phyloP scores from a whole-genome alignment of 306 rosid species.

The Morella rubra region DNA sequence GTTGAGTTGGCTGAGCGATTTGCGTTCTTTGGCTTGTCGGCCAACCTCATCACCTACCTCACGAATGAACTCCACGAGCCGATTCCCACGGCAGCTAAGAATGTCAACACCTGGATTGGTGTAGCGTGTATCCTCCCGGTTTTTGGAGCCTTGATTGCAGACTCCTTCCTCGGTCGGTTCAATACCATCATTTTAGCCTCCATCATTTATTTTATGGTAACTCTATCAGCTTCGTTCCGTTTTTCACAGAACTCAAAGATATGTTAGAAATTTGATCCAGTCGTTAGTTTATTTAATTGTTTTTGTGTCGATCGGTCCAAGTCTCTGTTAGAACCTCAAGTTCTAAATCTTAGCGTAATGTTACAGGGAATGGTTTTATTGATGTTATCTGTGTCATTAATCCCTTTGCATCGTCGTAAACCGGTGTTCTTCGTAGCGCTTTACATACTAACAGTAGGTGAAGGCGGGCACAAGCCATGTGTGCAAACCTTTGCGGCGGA shows the following conservation, averaged over 20 bases:
- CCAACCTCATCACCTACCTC: slow-evolving; percentile 35
- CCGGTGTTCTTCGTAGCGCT: slow-evolving; percentile 45
- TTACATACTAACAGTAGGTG: slow-evolving; percentile 55
- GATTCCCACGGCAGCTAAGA: not conserved
- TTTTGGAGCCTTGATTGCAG: slow-evolving; percentile 16
- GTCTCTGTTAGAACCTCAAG: not conserved
- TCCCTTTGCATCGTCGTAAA: slow-evolving; percentile 23
- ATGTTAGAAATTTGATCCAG: too few species aligned
- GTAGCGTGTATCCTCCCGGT: slow-evolving; percentile 18
- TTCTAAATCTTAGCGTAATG: not conserved
- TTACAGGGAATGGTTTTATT: slow-evolving; percentile 52
- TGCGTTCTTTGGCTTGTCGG: slow-evolving; percentile 26
- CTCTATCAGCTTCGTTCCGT: not conserved
- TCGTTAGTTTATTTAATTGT: too few species aligned
- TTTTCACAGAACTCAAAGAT: too few species aligned
- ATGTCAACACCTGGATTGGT: slow-evolving; percentile 21
- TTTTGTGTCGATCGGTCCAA: not conserved
- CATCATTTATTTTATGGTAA: slow-evolving; percentile 1
- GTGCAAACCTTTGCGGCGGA: slow-evolving; percentile 83
- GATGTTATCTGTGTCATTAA: slow-evolving; percentile 44
- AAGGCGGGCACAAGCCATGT: slow-evolving; percentile 77
- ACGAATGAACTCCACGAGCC: slow-evolving; percentile 34
- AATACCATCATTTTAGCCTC: slow-evolving; percentile 12
- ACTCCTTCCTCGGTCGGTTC: slow-evolving; percentile 17
- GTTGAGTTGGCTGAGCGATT: slow-evolving; percentile 43